Conservation (phyloP, 148 eudicot species). For the Chenopodium quinoa region DNA sequence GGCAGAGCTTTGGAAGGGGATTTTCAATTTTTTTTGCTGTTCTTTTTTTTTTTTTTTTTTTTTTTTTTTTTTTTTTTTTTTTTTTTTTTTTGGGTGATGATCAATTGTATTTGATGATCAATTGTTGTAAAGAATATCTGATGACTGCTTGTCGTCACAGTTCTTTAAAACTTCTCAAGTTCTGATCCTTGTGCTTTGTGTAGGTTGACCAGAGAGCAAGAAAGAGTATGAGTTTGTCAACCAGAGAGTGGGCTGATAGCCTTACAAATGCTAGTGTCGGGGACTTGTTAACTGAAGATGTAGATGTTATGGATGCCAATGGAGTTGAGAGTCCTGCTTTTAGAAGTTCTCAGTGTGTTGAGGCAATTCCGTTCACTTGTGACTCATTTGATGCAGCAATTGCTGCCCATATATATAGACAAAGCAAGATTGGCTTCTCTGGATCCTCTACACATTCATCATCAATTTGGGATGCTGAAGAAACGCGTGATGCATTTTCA, state of each 20-base stretch:
- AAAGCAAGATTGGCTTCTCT: conserved; percentile 42
- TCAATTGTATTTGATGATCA: not conserved
- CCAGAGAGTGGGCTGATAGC: conserved; percentile 84
- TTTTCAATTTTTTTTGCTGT: not conserved
- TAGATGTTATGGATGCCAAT: conserved; percentile 34
- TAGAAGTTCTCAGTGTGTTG: conserved; percentile 39
- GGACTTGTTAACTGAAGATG: conserved; percentile 56
- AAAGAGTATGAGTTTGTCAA: conserved; percentile 39
- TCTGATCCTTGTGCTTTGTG: conserved; percentile 11
- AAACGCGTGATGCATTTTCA: conserved; percentile 93
- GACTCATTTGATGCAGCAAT: conserved; percentile 98
- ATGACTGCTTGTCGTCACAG: not conserved
- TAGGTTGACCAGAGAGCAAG: conserved; percentile 42
- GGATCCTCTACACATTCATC: conserved; percentile 20
- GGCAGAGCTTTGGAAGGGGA: not conserved
- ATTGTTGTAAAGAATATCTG: not conserved
- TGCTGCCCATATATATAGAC: conserved; percentile 82
- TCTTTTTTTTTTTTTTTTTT: no score
- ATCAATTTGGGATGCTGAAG: conserved; percentile 97
- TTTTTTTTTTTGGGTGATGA: no score
- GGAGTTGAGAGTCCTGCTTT: conserved; percentile 35
- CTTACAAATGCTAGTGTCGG: conserved; percentile 77
- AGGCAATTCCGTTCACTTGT: conserved; percentile 60
- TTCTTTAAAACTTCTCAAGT: not conserved
- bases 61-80: no score